Percentiles rank a stretch among this genome's conserved stretches.
Conservation (phyloP, 192 early-diverging fungal genomes). For the Backusella morwellensis region DNA sequence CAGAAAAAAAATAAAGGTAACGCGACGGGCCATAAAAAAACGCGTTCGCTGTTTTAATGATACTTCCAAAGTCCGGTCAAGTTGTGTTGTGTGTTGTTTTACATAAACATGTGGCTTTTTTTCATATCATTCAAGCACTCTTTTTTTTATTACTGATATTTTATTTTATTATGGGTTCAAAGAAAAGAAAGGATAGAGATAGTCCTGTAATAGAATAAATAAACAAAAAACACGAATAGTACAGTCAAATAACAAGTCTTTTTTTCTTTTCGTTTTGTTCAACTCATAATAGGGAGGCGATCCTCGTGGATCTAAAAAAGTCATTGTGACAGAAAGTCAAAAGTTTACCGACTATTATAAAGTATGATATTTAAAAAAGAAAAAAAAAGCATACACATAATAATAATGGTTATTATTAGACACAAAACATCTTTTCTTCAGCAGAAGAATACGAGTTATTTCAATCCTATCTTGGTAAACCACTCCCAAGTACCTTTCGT, state of each 20-base stretch:
- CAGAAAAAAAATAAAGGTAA: neutral
- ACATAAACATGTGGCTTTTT: neutral
- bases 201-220: neutral
- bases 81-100: too few relatives aligned
- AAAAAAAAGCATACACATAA: neutral
- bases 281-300: neutral
- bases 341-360: slow-evolving; percentile 70
- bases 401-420: neutral
- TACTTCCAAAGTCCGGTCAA: neutral
- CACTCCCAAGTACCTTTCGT: slow-evolving; percentile 88
- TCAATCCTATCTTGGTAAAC: slow-evolving; percentile 64
- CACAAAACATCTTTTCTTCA: slow-evolving; percentile 62
- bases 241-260: neutral
- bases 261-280: neutral
- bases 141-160: neutral
- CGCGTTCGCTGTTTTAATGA: neutral
- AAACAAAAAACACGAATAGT: neutral
- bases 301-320: slow-evolving; percentile 17
- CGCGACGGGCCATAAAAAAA: neutral
- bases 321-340: slow-evolving; percentile 57
- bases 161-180: neutral
- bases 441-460: slow-evolving; percentile 84
- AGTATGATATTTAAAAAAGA: slow-evolving; percentile 20
- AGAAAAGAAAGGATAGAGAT: neutral
- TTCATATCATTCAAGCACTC: neutral